Conservation (phyloP, 1,284 basidiomycete species). For the Austroboletus niveus region DNA sequence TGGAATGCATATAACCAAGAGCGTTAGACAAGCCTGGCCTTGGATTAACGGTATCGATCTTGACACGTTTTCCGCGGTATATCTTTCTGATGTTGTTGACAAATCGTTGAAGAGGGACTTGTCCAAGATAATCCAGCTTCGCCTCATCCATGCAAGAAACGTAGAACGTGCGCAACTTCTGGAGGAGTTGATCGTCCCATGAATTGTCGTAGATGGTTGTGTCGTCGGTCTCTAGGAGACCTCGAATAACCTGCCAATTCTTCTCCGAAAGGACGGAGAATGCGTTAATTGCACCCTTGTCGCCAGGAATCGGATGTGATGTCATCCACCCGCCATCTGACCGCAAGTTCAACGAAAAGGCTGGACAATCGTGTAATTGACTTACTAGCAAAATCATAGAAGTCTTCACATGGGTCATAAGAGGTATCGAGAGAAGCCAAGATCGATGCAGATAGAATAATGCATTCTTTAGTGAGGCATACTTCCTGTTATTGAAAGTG, state of each 20-base stretch:
- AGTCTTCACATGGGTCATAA: slow-evolving; percentile 93
- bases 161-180: slow-evolving; percentile 82
- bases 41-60: slow-evolving; percentile 35
- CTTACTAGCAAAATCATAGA: slow-evolving; percentile 89
- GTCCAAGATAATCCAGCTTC: slow-evolving; percentile 60
- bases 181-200: slow-evolving; percentile 68
- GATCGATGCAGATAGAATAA: slow-evolving; percentile 81
- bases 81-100: slow-evolving; percentile 56
- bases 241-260: slow-evolving; percentile 64
- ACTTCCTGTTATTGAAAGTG: slow-evolving; percentile 41
- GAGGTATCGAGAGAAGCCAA: slow-evolving; percentile 78
- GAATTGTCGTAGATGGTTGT: slow-evolving; percentile 31
- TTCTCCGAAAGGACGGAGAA: slow-evolving; percentile 62
- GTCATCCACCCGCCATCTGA: slow-evolving; percentile 82
- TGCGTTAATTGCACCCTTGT: slow-evolving; percentile 68
- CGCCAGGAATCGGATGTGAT: slow-evolving; percentile 79
- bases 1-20: slow-evolving; percentile 84
- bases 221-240: slow-evolving; percentile 47
- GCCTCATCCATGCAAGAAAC: slow-evolving; percentile 81
- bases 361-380: slow-evolving; percentile 15
- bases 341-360: slow-evolving; percentile 1
- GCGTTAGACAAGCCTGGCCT: slow-evolving; percentile 70
- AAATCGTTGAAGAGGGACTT: slow-evolving; percentile 58
- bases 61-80: slow-evolving; percentile 51
- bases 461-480: slow-evolving; percentile 82